Percentiles rank a stretch among this genome's conserved stretches.
Conservation (phyloP, 805 yeast species). For the Hanseniaspora mollemarum region DNA sequence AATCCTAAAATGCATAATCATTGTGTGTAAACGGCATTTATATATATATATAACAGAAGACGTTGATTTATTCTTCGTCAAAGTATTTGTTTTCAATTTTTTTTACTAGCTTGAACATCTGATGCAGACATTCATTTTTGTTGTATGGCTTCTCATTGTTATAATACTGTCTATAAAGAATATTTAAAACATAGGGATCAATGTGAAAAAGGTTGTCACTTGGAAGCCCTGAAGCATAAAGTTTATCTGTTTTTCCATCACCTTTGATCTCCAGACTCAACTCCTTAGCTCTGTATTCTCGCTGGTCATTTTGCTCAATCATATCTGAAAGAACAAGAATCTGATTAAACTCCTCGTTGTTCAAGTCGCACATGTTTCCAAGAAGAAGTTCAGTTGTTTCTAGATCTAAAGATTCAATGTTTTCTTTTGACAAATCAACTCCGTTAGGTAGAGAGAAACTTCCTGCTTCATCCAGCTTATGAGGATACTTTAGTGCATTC, state of each 20-base stretch:
- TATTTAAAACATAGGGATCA: constrained; percentile 1
- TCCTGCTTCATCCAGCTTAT: neutral
- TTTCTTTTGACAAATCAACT: constrained; percentile 1
- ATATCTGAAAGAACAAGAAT: constrained; percentile 7
- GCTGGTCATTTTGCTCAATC: constrained; percentile 7
- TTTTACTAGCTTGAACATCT: neutral
- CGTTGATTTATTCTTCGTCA: neutral
- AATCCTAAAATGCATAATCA: constrained; percentile 9
- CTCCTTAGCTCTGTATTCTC: neutral
- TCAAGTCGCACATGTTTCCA: constrained; percentile 12
- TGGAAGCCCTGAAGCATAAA: too few species aligned
- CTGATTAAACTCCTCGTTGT: neutral
- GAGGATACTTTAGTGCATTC: neutral
- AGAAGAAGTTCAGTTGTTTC: neutral
- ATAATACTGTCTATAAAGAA: constrained; percentile 2
- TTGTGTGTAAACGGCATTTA: neutral
- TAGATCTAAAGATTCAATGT: neutral
- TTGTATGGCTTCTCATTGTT: constrained; percentile 1
- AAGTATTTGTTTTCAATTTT: neutral
- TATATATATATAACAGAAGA: neutral
- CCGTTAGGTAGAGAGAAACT: neutral
- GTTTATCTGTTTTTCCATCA: too few species aligned
- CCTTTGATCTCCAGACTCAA: neutral
- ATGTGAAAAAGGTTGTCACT: neutral
- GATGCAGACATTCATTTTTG: neutral